Conservation (phyloP, 1,284 basidiomycete genomes). For the Pseudozyma sp. region DNA sequence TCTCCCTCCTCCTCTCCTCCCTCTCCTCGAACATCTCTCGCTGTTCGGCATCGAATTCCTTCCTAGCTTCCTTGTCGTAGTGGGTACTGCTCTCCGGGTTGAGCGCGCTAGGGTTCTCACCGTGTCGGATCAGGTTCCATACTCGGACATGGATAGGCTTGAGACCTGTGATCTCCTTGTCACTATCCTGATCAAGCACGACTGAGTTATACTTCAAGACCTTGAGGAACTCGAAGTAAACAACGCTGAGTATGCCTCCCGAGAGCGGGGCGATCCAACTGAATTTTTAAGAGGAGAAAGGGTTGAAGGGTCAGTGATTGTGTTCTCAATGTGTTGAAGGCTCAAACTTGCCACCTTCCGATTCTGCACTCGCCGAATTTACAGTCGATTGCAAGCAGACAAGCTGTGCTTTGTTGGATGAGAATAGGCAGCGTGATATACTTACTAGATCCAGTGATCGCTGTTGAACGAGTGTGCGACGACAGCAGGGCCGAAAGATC, state of each 20-base stretch:
- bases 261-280: conserved; percentile 41
- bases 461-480: conserved; percentile 29
- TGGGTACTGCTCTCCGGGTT: conserved; percentile 35
- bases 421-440: too few relatives aligned
- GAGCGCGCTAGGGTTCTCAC: conserved; percentile 32
- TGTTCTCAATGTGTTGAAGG: too few relatives aligned
- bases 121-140: conserved; percentile 34
- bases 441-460: conserved; percentile 54
- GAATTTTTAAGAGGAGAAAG: too few relatives aligned
- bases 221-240: conserved; percentile 37
- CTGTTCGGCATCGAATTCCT: conserved; percentile 31
- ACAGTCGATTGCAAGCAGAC: too few relatives aligned
- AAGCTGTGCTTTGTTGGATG: too few relatives aligned
- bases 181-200: conserved; percentile 50
- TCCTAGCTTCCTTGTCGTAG: conserved; percentile 33
- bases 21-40: conserved; percentile 18
- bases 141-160: conserved; percentile 42
- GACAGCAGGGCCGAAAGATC: conserved; percentile 80
- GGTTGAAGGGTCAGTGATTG: too few relatives aligned
- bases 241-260: conserved; percentile 30
- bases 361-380: too few relatives aligned
- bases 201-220: conserved; percentile 47
- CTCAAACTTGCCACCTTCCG: too few relatives aligned
- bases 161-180: conserved; percentile 46
- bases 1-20: conserved; percentile 15